Evolutionary conservation across 331 rosid species (phyloP), one percentile per base, ranked within the genome.

Genomic region (Erythrophleum ivorense): DNA sequence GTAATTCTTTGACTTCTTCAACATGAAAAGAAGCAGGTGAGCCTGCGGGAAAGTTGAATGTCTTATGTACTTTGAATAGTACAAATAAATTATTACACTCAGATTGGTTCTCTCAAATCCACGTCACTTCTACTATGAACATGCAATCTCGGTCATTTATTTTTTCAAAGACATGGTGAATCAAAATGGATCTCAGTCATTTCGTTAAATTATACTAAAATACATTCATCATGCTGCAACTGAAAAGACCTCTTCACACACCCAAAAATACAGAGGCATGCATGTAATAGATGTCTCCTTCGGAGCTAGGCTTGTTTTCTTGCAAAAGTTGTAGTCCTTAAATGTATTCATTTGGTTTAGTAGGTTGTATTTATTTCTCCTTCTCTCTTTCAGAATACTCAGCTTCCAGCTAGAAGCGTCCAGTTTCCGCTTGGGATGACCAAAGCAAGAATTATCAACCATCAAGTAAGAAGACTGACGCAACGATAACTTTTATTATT

Each of bases 231-330:
- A 79, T 8, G 41, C 31, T 21, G 80, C 9, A 19, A 75, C n/a
- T n/a, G n/a, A n/a, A n/a, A n/a, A n/a, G n/a, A 45, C 21, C 50
- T 38, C 29, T 15, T 6, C n/a, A 69, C 83, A 84, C 79, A 91
- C 98, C 98, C 57, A 81, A 85, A 89, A 95, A 95, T 52, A 89
- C 78, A 19, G 97, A 87, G 7, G 97, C 96, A 80, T 95, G 90
- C 92, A 91, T 91, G 82, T 93, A 95, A 87, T 90, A 95, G 80
- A 95, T 93, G 86, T 93, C 98, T 78, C 98, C 89, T 88, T 93
- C 91, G 34, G 98, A 93, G 69, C 91, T 90, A 70, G 90, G 98
- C 79, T 80, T 89, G 80, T 89, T 89, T 86, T 91, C 97, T 88
- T 88, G 96, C 84, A 95, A 76, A 84, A 95, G 96, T 55, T 85